These are phyloP conservation scores for Sporothrix pseudoabietina DNA, from an alignment of 2,329 filamentous ascomycete species.

Conservation along the genomic window DNA sequence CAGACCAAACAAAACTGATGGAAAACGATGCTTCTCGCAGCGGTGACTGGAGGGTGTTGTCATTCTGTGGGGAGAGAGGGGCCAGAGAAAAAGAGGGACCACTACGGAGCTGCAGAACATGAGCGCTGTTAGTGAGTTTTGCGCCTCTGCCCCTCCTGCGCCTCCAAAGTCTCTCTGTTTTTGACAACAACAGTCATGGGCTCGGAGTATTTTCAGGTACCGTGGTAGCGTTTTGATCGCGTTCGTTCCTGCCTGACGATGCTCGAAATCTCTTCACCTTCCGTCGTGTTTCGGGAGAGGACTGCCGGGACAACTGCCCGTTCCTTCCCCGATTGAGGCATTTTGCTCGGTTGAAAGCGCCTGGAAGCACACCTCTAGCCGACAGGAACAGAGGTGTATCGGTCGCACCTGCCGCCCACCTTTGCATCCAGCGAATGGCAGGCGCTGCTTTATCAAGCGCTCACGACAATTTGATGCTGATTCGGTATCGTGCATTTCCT, in stretches of 20 bases:
- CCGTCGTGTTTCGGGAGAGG: conserved; percentile 24
- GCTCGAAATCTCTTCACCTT: conserved; percentile 12
- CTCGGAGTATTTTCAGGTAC: background rate
- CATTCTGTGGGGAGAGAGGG: conserved; percentile 9
- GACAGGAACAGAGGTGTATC: conserved; percentile 19
- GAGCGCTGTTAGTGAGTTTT: background rate
- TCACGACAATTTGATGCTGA: conserved; percentile 24
- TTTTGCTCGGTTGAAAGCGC: conserved; percentile 31
- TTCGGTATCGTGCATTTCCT: conserved; percentile 4
- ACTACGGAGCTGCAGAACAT: background rate
- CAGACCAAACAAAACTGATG: conserved; percentile 33
- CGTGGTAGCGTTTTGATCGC: background rate
- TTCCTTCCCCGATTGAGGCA: conserved; percentile 27
- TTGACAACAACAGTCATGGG: background rate
- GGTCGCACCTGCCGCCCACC: conserved; percentile 1
- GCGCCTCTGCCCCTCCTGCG: background rate
- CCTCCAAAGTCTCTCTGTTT: background rate
- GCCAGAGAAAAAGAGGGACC: background rate
- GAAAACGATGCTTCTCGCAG: conserved; percentile 27
- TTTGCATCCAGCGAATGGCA: conserved; percentile 28
- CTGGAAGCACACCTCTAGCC: conserved; percentile 22
- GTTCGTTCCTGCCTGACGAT: conserved; percentile 10
- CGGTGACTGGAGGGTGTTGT: conserved; percentile 6
- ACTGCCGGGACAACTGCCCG: conserved; percentile 28
- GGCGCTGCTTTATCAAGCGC: conserved; percentile 29